Base-by-base conservation (phyloP, 116 monocot species). In the Phalaenopsis hybrid region DNA sequence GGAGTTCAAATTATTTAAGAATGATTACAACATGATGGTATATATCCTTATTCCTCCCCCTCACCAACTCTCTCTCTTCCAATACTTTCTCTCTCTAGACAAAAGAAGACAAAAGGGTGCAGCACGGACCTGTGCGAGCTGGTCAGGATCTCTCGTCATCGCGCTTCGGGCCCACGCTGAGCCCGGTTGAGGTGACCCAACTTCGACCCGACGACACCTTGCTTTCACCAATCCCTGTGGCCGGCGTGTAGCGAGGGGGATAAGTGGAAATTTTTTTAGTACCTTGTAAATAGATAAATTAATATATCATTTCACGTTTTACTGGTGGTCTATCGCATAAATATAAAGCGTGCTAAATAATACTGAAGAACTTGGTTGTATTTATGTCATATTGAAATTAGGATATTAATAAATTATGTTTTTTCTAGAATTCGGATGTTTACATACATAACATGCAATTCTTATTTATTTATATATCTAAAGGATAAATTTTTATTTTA, bases 1-100 rank as follows among this genome's bases (percentile, higher is more conserved):
- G 77, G 48, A 77, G 77, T 77, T 77, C 77, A 77, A 77, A 77
- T 77, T 77, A 77, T 77, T 77, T 77, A 12, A 77, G 77, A 77
- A 77, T 77, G 77, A 77, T 77, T 77, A 51, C 77, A 18, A 0
- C 28, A 77, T 77, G 77, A 77, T 77, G 77, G 77, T 77, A 77
- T 77, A 77, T 77, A 77, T 77, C 25, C 77, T 50, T 50, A 48
- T 77, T 50, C 51, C 28, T 12, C 51, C 46, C 5, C 41, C 46
- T 5, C 75, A 33, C 75, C 44, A 11, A 7, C 77, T 77, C 77
- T 76, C 76, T 75, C 76, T 74, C 74, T 46, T 46, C 46, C 75
- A 34, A 72, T 75, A 73, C 37, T 73, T 37, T 75, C 75, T 75
- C 44, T 75, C 75, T 45, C 75, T 75, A 75, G 2, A 18, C 44